These are phyloP conservation scores for Dentipellis fragilis DNA, from an alignment of 768 basidiomycete genomes.

Conservation along the genomic window DNA sequence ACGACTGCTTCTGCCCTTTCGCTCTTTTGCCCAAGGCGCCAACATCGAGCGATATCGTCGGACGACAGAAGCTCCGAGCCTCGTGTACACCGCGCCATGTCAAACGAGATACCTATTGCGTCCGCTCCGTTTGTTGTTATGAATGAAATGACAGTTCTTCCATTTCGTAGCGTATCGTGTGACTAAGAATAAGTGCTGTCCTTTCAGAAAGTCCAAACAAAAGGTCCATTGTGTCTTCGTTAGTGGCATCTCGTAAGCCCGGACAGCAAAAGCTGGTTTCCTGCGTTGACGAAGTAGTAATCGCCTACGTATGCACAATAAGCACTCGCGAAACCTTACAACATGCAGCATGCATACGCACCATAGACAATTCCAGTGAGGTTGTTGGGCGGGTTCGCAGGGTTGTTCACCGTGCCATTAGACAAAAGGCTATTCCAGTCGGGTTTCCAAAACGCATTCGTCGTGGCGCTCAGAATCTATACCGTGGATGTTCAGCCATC, in stretches of 20 bases:
- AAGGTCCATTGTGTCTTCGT: too few species aligned
- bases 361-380: constrained; percentile 55
- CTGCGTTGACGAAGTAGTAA: constrained; percentile 51
- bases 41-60: too few species aligned
- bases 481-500: neutral
- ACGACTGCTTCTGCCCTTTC: too few species aligned
- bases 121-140: neutral
- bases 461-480: constrained; percentile 6
- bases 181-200: too few species aligned
- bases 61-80: too few species aligned
- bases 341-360: constrained; percentile 12
- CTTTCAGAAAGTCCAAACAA: too few species aligned
- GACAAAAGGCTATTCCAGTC: constrained; percentile 55
- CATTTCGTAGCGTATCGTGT: neutral
- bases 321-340: neutral
- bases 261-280: constrained; percentile 39
- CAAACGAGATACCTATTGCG: too few species aligned
- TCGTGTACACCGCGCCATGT: too few species aligned
- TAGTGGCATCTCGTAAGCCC: constrained; percentile 29
- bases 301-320: constrained; percentile 33
- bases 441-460: constrained; percentile 33
- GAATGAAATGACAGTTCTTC: neutral
- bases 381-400: constrained; percentile 34
- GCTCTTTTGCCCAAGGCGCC: too few species aligned
- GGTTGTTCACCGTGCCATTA: constrained; percentile 56